Percentiles rank a stretch among this genome's conserved stretches.
These are phyloP conservation scores for Salvia splendens DNA, from an alignment of 257 asterid genomes.

Conservation along the genomic window DNA sequence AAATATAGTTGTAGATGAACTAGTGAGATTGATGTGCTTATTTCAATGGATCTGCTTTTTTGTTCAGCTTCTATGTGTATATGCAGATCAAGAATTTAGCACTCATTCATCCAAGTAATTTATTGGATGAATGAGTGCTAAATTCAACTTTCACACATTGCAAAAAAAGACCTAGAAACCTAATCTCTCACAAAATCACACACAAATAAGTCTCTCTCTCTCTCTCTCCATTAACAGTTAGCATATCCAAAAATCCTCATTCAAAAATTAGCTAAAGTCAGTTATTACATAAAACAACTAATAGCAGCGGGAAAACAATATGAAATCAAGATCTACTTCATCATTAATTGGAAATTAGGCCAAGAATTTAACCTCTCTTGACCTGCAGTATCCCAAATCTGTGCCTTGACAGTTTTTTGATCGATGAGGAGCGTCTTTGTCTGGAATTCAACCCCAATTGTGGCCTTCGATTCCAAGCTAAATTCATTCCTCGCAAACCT, in stretches of 20 bases:
- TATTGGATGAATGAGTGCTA: too few relatives aligned
- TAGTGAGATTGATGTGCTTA: neutral
- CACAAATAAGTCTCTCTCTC: neutral
- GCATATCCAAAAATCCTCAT: neutral
- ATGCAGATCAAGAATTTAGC: neutral
- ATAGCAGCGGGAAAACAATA: neutral
- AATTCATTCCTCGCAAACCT: constrained; percentile 90
- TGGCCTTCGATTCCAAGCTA: constrained; percentile 81
- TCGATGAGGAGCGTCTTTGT: constrained; percentile 80
- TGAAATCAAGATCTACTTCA: neutral
- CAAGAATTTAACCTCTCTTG: constrained; percentile 60
- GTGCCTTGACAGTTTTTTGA: constrained; percentile 81
- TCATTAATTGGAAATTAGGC: neutral
- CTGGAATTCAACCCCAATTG: constrained; percentile 89
- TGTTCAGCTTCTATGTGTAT: neutral
- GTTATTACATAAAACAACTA: neutral
- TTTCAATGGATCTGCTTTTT: too few relatives aligned
- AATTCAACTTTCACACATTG: neutral
- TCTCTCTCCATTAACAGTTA: neutral
- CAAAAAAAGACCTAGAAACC: neutral
- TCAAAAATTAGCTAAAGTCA: constrained; percentile 9
- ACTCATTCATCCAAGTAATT: neutral
- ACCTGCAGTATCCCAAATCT: constrained; percentile 97
- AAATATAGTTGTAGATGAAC: neutral
- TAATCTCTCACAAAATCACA: neutral